A percentile compares a stretch with the other conserved stretches of the same genome.
phyloP scores from a whole-genome alignment of 352 stramenopile genomes.

The Pythium pyrilobum region DNA sequence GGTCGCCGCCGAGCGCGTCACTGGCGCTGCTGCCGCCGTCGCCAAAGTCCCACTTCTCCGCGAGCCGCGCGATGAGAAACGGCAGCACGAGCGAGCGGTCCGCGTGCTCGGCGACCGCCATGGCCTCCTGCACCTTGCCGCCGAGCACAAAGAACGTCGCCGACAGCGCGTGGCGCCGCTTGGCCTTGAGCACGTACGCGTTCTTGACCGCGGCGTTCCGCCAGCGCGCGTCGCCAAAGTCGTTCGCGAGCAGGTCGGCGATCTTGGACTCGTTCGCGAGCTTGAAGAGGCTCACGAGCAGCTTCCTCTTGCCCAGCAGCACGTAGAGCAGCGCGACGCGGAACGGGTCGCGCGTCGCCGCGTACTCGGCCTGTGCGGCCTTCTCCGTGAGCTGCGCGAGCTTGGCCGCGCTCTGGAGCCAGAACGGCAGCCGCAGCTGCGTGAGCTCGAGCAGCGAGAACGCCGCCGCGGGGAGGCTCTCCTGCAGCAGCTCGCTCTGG shows the following conservation, averaged over 20 bases:
- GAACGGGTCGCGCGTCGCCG: constrained; percentile 74
- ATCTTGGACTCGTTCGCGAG: constrained; percentile 79
- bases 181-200: constrained; percentile 83
- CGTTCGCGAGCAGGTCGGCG: constrained; percentile 67
- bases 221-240: constrained; percentile 81
- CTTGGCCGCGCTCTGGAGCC: constrained; percentile 54
- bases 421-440: constrained; percentile 68
- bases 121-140: constrained; percentile 68
- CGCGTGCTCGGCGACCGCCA: constrained; percentile 66
- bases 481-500: constrained; percentile 61
- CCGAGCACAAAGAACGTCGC: constrained; percentile 82
- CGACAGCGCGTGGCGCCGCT: constrained; percentile 75
- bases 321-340: constrained; percentile 83
- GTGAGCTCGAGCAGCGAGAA: constrained; percentile 71
- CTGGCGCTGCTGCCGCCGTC: constrained; percentile 18
- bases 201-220: constrained; percentile 89
- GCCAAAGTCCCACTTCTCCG: constrained; percentile 67
- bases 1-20: constrained; percentile 22
- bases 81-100: constrained; percentile 70
- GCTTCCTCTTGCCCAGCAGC: constrained; percentile 72
- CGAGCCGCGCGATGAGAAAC: constrained; percentile 73
- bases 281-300: constrained; percentile 82
- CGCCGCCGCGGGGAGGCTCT: constrained; percentile 44
- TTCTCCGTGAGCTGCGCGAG: constrained; percentile 62
- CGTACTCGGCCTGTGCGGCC: constrained; percentile 71